Base-by-base conservation (phyloP, 164 flowering plant genomes). In the Stephania japonica region DNA sequence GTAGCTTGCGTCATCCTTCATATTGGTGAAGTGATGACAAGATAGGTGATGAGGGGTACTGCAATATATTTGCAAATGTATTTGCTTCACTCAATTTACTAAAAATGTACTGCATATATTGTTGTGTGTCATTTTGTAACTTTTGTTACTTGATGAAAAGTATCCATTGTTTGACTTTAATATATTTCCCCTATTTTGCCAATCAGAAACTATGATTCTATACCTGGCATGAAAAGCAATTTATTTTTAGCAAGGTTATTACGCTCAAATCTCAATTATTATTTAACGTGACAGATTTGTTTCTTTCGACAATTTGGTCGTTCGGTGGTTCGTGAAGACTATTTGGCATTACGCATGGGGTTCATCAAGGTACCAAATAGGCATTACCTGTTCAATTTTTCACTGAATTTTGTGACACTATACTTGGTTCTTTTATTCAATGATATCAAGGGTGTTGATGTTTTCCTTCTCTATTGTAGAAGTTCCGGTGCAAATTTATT, bases 291-390 rank as follows among this genome's bases (percentile, higher is more conserved):
- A 79, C 86, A 95, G 99, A 90, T 85, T 14, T 95, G 99, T 81
- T 93, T 93, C 85, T 91, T 93, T 80, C 86, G 98, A 67, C 99
- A 95, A 83, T 95, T 95, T 84, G 97, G 98, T 53, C 85, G 74
- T 42, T 91, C 99, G 19, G 98, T 95, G 65, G 94, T 86, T 72
- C 93, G 93, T 73, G 80, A 90, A 65, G 99, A 95, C 77, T 95
- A 95, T 78, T 86, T 95, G 42, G 84, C 97, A 13, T 93, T 95
- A 11, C 98, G 99, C 61, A 86, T 84, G 76, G 98, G 94, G 26
- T 95, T 95, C 78, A 95, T 93, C 84, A 77, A 70, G 91, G 99
- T 95, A 85, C 71, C 75, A 24, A 26, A 26, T 70, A 65, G 49
- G 38, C 26, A 73, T 73, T 65, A 27, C n/a, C n/a, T 56, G 26